phyloP scores from a whole-genome alignment of 192 early-diverging fungal species.

The Linnemannia exigua region DNA sequence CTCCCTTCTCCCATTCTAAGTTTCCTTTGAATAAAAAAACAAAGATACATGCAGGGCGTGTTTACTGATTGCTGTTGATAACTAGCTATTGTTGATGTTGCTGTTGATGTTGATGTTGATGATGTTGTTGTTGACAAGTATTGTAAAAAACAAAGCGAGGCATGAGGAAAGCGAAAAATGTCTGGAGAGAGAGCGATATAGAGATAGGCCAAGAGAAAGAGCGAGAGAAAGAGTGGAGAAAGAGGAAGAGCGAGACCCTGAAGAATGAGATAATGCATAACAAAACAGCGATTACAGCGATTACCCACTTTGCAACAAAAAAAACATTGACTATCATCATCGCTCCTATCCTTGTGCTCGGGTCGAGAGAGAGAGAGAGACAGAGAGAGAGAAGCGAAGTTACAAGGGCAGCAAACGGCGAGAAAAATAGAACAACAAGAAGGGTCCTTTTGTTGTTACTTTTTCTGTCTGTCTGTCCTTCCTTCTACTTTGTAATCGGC shows the following conservation, averaged over 20 bases:
- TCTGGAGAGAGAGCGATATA: too few relatives aligned
- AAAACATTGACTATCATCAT: neutral
- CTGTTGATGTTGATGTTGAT: too few relatives aligned
- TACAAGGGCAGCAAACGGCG: neutral
- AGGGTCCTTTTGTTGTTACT: neutral
- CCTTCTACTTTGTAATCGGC: neutral
- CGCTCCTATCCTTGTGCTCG: neutral
- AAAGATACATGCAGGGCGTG: too few relatives aligned
- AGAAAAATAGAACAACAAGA: conserved; percentile 1
- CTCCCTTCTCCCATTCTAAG: neutral
- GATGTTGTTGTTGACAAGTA: too few relatives aligned
- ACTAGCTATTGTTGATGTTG: too few relatives aligned
- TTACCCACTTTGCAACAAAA: neutral
- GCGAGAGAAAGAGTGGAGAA: neutral
- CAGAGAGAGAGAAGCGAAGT: neutral
- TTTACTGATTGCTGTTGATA: too few relatives aligned
- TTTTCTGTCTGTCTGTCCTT: too few relatives aligned
- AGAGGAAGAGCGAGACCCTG: neutral
- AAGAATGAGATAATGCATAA: neutral
- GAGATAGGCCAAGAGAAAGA: too few relatives aligned
- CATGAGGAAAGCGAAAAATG: too few relatives aligned
- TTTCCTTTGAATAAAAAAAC: too few relatives aligned
- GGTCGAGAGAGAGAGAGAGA: neutral
- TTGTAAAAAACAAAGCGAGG: too few relatives aligned
- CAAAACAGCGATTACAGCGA: neutral